Conservation (phyloP, 495 filamentous ascomycete species). For the Chaetomium tenue region DNA sequence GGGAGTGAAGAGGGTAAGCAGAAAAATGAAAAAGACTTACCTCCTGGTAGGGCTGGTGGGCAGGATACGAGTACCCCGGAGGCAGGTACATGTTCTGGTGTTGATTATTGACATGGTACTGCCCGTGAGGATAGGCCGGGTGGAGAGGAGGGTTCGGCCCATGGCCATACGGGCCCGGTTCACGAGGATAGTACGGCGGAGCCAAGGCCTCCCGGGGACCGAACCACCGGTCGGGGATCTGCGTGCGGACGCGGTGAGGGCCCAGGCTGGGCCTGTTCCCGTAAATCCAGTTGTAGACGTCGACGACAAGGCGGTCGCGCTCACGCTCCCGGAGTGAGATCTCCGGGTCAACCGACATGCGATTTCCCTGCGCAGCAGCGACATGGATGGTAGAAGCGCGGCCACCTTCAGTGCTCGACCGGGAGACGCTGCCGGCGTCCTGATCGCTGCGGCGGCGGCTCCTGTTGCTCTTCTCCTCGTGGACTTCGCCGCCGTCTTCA, state of each 20-base stretch:
- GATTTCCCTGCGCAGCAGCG: background rate
- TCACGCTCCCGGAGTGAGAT: background rate
- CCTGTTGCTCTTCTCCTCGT: background rate
- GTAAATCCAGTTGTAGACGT: constrained; percentile 13
- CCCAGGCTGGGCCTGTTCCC: background rate
- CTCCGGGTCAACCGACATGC: background rate
- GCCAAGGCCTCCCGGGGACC: background rate
- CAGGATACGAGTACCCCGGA: constrained; percentile 11
- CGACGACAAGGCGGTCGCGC: background rate
- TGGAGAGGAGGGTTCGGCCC: background rate
- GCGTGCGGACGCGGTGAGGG: background rate
- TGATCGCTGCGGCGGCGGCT: background rate
- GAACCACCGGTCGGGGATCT: constrained; percentile 14
- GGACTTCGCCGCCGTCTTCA: background rate
- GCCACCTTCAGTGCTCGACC: too few relatives aligned
- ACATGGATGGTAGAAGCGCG: background rate
- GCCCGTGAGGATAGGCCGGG: background rate
- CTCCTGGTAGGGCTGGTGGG: constrained; percentile 2
- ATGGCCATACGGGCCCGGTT: background rate
- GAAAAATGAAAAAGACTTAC: too few relatives aligned
- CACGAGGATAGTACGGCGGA: background rate
- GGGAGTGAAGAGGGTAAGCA: background rate
- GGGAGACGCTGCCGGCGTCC: background rate
- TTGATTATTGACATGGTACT: background rate
- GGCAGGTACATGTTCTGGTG: background rate